These are phyloP conservation scores for Rutstroemia sydowiana DNA, from an alignment of 2,329 filamentous ascomycete species.

Conservation along the genomic window DNA sequence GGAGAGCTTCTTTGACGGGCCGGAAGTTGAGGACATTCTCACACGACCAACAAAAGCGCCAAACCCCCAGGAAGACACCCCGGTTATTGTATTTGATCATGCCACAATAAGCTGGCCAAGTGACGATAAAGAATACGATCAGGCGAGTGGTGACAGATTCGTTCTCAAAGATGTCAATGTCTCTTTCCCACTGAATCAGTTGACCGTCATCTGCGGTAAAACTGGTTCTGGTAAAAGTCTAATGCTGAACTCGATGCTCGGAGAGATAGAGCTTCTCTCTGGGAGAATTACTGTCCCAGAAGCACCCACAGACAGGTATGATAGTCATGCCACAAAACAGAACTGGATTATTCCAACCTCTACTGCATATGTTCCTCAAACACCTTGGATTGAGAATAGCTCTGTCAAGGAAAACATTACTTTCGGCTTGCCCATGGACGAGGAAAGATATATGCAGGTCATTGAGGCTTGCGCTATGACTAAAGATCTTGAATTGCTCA, in stretches of 20 bases:
- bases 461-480: slow-evolving; percentile 62
- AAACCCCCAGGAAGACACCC: slow-evolving; percentile 25
- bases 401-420: slow-evolving; percentile 70
- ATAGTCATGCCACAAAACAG: slow-evolving; percentile 47
- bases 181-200: slow-evolving; percentile 56
- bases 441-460: slow-evolving; percentile 59
- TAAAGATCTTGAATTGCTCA: slow-evolving; percentile 67
- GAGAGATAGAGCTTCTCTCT: slow-evolving; percentile 61
- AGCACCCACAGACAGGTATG: slow-evolving; percentile 48
- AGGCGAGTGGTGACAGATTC: slow-evolving; percentile 36
- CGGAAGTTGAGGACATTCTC: slow-evolving; percentile 50
- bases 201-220: slow-evolving; percentile 68
- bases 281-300: slow-evolving; percentile 51
- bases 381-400: slow-evolving; percentile 77
- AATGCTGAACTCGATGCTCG: slow-evolving; percentile 63
- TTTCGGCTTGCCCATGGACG: slow-evolving; percentile 63
- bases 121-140: slow-evolving; percentile 10
- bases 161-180: slow-evolving; percentile 57
- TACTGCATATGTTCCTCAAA: slow-evolving; percentile 68
- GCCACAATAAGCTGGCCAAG: slow-evolving; percentile 58
- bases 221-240: slow-evolving; percentile 74
- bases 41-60: slow-evolving; percentile 40
- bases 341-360: slow-evolving; percentile 62
- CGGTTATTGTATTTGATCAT: slow-evolving; percentile 50
- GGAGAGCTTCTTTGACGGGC: slow-evolving; percentile 59